Base-by-base conservation (phyloP, 2,329 filamentous ascomycete species). In the Sporothrix curviconia region DNA sequence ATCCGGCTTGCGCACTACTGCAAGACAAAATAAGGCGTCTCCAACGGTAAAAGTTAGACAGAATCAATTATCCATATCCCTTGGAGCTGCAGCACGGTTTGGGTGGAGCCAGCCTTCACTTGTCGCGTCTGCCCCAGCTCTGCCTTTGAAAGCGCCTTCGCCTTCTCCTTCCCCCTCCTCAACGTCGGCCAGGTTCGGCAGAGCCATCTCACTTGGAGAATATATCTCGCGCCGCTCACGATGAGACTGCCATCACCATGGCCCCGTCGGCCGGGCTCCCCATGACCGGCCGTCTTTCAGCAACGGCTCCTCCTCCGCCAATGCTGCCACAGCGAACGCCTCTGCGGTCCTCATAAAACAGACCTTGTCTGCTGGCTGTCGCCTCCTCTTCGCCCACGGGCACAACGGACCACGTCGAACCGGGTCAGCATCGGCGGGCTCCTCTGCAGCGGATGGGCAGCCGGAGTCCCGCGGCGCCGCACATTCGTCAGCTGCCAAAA, bases 221-320 rank as follows among this genome's bases (percentile, higher is more conserved):
- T n/a, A 28, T 32, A 50, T 37, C 25, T 36, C 54, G 40, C 58
- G 58, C 55, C 53, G 57, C 62, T 64, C 65, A 84, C 66, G 70
- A 86, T 86, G 83, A 86, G 82, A 78, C 83, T 70, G 82, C 81
- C 71, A 80, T 86, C 69, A 81, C 83, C 67, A 85, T 86, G 83
- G 83, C 81, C 68, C 82, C 83, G 64, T 85, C 83, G n/a, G n/a
- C 69, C 83, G 83, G 67, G 83, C 82, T 72, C 83, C 82, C 64
- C 82, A 85, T 70, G 83, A 86, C 70, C 76, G 82, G 69, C 74
- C 80, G 59, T 75, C 78, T n/a, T 82, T 80, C 64, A 72, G 78
- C 66, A 59, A 39, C 55, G 49, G 46, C 47, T 24, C 43, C 6
- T 47, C 43, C 7, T 30, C 47, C 32, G 19, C 52, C 17, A 56